A percentile compares a stretch with the other conserved stretches of the same genome.
Conservation (phyloP, 768 basidiomycete genomes). For the Boletus rubroflammeus region DNA sequence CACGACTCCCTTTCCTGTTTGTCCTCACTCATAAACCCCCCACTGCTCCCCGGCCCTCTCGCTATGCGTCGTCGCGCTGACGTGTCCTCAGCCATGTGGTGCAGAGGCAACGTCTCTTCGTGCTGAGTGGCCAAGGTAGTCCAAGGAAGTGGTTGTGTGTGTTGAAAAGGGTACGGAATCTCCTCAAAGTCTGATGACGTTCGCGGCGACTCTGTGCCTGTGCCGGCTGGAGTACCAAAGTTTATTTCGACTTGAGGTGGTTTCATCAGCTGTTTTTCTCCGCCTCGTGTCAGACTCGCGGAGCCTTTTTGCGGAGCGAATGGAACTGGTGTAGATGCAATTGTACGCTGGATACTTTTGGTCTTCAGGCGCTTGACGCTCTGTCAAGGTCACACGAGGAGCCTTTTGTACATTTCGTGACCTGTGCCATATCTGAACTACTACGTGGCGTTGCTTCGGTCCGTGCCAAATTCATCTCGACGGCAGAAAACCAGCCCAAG, state of each 20-base stretch:
- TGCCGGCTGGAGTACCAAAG: constrained; percentile 56
- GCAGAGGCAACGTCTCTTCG: constrained; percentile 46
- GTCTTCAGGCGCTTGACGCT: not conserved
- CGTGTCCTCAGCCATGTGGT: constrained; percentile 51
- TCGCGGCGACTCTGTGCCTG: constrained; percentile 38
- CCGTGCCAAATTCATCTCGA: too few species aligned
- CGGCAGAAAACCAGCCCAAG: not conserved
- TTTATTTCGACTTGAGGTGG: constrained; percentile 67
- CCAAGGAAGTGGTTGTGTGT: constrained; percentile 28
- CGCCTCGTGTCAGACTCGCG: constrained; percentile 8
- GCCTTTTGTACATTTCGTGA: not conserved
- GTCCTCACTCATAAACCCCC: constrained; percentile 27
- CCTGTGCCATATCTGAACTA: not conserved
- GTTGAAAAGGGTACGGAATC: constrained; percentile 51
- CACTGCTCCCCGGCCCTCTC: constrained; percentile 33
- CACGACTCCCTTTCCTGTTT: constrained; percentile 31
- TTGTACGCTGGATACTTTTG: not conserved
- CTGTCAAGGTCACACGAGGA: constrained; percentile 7
- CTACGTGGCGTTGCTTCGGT: too few species aligned
- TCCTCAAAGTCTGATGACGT: constrained; percentile 72
- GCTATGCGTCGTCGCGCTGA: constrained; percentile 44
- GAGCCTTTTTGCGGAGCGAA: not conserved
- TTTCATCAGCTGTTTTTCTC: constrained; percentile 45
- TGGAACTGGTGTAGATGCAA: not conserved
- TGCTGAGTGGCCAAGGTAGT: constrained; percentile 22